Evolutionary conservation across 495 filamentous ascomycete genomes (phyloP), one percentile per base, ranked within the genome.

Genomic region (Cudoniella acicularis): DNA sequence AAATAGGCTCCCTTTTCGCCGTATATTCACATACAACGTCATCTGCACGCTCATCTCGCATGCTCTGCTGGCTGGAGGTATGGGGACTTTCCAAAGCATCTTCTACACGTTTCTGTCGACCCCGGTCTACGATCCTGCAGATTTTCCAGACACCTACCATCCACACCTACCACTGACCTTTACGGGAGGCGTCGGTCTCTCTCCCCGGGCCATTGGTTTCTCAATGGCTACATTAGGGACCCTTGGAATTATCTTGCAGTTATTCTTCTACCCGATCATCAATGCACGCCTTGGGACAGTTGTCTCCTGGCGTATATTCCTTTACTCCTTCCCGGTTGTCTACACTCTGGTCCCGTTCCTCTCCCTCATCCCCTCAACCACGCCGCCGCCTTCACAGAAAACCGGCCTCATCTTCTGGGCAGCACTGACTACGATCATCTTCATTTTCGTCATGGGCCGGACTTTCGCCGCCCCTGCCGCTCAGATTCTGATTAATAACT

Each of bases 21-120:
- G 81, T 23, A 89, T 96, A 57, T 94, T 90, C 78, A 94, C 89
- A 1, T 79, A 79, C 52, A 93, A 93, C 63, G 86, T 96, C 21
- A 59, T 84, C 63, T 77, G 72, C 61, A 91, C 89, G 1, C 74
- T 94, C 2, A 47, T 84, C 11, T 79, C 86, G 1, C 85, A 87
- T 69, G 86, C 80, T 46, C 79, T 91, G 61, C 79, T 94, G 54
- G 84, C 87, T 41, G 84, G 88, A 65, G 88, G 92, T 65, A 80
- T 92, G 70, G 88, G 87, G 59, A 89, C 89, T 45, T 94, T 92
- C 78, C 90, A 90, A 70, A 87, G 85, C 50, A 79, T 93, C 47
- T 93, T 88, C 89, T 87, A 89, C 59, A 79, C 90, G 56, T 93
- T 92, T 77, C 85, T 96, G 57, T 90, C 87, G 0, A 89, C 90